phyloP scores from a whole-genome alignment of 2,329 filamentous ascomycete genomes.

The Botrytis byssoidea region DNA sequence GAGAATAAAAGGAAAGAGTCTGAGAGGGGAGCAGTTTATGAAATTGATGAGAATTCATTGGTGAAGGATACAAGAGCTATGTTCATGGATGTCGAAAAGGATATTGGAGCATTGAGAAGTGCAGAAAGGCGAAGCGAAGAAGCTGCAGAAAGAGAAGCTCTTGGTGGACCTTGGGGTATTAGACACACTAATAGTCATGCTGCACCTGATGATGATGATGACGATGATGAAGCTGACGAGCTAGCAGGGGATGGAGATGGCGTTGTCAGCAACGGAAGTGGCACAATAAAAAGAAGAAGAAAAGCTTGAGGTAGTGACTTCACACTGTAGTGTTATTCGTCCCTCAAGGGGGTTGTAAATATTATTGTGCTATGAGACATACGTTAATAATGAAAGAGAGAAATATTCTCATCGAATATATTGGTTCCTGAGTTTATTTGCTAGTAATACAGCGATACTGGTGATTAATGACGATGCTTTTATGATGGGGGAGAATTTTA shows the following conservation, averaged over 20 bases:
- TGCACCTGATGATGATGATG: background rate
- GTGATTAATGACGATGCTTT: background rate
- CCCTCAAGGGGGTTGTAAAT: background rate
- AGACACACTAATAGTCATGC: background rate
- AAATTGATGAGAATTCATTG: slow-evolving; percentile 78
- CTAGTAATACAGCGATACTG: no score
- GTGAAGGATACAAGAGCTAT: slow-evolving; percentile 86
- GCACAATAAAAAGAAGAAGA: slow-evolving; percentile 4
- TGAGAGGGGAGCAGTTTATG: slow-evolving; percentile 52
- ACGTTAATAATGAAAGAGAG: slow-evolving; percentile 7
- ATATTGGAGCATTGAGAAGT: slow-evolving; percentile 35
- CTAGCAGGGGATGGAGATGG: slow-evolving; percentile 9
- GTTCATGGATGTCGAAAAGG: slow-evolving; percentile 78
- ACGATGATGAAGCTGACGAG: slow-evolving; percentile 18
- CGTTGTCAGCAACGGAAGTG: background rate
- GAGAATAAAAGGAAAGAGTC: slow-evolving; percentile 41
- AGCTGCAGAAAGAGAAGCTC: slow-evolving; percentile 13
- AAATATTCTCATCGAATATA: background rate
- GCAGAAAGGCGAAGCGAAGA: slow-evolving; percentile 38
- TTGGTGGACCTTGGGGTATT: slow-evolving; percentile 16
- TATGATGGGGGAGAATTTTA: background rate
- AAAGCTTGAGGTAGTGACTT: background rate
- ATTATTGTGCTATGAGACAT: slow-evolving; percentile 10
- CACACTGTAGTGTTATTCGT: background rate
- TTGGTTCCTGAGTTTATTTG: background rate